A percentile compares a stretch with the other conserved stretches of the same genome.
These are phyloP conservation scores for Paecilomyces niveus DNA, from an alignment of 2,329 filamentous ascomycete genomes.

Conservation along the genomic window DNA sequence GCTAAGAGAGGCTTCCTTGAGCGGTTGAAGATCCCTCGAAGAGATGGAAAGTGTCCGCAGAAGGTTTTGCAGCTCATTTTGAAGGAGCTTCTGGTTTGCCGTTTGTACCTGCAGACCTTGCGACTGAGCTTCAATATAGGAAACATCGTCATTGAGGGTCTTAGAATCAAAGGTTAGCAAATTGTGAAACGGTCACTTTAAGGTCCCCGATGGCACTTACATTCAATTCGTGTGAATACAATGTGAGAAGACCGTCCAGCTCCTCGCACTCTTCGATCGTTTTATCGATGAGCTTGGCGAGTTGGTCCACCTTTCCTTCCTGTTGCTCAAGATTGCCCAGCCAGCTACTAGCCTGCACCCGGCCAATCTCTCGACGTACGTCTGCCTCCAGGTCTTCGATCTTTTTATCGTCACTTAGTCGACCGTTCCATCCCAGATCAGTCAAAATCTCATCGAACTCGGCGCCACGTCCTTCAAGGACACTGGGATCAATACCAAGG, in stretches of 20 bases:
- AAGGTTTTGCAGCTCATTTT: conserved; percentile 81
- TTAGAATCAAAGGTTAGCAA: conserved; percentile 33
- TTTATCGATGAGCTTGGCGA: conserved; percentile 77
- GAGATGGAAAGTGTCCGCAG: conserved; percentile 88
- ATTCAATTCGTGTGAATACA: conserved; percentile 91
- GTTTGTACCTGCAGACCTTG: conserved; percentile 96
- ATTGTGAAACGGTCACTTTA: conserved; percentile 1
- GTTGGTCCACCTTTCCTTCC: conserved; percentile 79
- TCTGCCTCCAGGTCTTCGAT: conserved; percentile 77
- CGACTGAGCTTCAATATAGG: conserved; percentile 94
- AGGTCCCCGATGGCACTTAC: conserved; percentile 46
- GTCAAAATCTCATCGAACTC: conserved; percentile 79
- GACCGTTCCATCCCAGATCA: conserved; percentile 83
- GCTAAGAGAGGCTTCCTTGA: conserved; percentile 68
- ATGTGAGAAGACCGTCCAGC: conserved; percentile 82
- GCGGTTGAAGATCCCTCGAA: conserved; percentile 62
- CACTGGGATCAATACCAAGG: conserved; percentile 66
- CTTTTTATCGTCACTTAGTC: conserved; percentile 64
- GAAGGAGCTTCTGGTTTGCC: conserved; percentile 89
- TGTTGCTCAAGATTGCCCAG: conserved; percentile 75
- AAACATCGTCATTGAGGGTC: conserved; percentile 92
- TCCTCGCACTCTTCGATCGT: conserved; percentile 96
- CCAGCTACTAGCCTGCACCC: conserved; percentile 89
- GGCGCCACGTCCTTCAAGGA: conserved; percentile 69
- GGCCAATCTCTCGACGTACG: conserved; percentile 78